Conservation (phyloP, 805 yeast genomes). For the Starmerella powellii region DNA sequence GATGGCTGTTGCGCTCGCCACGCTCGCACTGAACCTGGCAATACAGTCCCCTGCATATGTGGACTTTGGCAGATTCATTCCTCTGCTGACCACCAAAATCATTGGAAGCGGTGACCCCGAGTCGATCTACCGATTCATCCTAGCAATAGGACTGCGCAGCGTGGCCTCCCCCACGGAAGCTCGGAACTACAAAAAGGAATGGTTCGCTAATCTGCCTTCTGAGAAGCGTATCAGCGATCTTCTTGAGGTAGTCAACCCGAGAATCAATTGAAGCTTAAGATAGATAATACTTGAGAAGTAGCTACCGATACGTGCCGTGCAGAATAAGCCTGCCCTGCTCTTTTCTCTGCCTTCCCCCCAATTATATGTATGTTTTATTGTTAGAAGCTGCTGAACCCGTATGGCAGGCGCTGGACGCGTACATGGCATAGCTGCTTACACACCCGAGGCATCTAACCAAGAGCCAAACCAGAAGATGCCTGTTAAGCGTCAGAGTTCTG, state of each 20-base stretch:
- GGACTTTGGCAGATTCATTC: conserved; percentile 1
- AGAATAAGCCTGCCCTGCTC: no score
- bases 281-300: no score
- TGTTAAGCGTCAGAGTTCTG: conserved; percentile 7
- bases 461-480: conserved; percentile 4
- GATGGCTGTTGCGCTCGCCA: conserved; percentile 35
- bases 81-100: conserved; percentile 1
- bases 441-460: no score
- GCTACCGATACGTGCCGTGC: no score
- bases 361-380: no score
- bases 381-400: no score
- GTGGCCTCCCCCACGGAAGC: conserved; percentile 9
- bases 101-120: conserved; percentile 13
- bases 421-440: no score
- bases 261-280: background rate
- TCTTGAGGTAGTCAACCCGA: conserved; percentile 8
- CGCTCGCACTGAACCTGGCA: conserved; percentile 27
- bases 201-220: conserved; percentile 6
- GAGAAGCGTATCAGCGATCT: conserved; percentile 14
- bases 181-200: background rate
- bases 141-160: conserved; percentile 20
- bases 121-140: conserved; percentile 21
- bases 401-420: no score
- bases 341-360: no score
- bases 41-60: conserved; percentile 12